A percentile compares a stretch with the other conserved stretches of the same genome.
Evolutionary conservation across 768 basidiomycete species (phyloP).

Genomic region (Arthromyces matolae): DNA sequence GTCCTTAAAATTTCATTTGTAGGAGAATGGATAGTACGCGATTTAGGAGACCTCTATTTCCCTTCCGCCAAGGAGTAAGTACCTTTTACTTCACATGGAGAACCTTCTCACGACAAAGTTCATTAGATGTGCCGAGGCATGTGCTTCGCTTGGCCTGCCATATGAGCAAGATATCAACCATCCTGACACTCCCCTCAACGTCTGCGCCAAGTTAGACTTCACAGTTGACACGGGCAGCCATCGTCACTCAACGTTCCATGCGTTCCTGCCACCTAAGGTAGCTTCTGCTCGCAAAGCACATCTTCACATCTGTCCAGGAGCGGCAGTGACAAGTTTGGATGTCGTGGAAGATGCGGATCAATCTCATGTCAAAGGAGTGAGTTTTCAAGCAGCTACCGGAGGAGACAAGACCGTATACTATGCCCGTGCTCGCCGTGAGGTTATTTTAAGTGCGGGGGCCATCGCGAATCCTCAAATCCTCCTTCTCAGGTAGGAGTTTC

Average conservation of each 20-base stretch:
- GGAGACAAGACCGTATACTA: background rate
- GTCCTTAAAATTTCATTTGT: too few relatives aligned
- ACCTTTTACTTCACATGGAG: background rate
- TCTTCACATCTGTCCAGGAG: conserved; percentile 13
- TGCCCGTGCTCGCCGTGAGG: conserved; percentile 6
- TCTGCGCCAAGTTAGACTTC: conserved; percentile 12
- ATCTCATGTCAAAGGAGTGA: background rate
- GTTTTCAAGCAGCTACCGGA: background rate
- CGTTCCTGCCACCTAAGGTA: conserved; percentile 15
- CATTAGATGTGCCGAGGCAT: conserved; percentile 12
- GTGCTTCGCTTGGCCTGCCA: conserved; percentile 14
- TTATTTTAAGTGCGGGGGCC: conserved; percentile 8
- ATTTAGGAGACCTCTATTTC: conserved; percentile 7
- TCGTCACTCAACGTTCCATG: conserved; percentile 17
- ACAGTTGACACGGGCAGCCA: conserved; percentile 11
- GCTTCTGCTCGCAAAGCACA: conserved; percentile 2
- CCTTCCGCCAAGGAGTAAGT: conserved; percentile 1
- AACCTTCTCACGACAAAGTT: background rate
- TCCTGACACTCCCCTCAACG: conserved; percentile 8
- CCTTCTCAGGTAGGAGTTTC: conserved; percentile 2
- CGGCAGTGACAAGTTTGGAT: conserved; percentile 6
- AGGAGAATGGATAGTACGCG: conserved; percentile 8
- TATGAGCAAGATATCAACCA: conserved; percentile 13
- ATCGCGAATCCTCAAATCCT: conserved; percentile 10
- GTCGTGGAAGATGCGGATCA: background rate